Conservation (phyloP, 495 filamentous ascomycete species). For the Trichoderma asperelloides region DNA sequence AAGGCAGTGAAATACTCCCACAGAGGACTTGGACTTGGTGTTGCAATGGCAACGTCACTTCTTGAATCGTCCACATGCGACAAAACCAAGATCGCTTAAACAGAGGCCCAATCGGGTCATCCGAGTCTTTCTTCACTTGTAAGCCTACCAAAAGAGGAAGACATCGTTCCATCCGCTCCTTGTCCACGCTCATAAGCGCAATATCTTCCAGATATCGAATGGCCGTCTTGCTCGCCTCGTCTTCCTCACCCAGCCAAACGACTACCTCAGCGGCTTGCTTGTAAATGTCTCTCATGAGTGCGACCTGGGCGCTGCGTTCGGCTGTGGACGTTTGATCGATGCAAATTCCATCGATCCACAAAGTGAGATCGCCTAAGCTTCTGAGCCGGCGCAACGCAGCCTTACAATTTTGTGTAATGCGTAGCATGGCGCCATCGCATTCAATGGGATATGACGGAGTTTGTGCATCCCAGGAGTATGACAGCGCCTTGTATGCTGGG, state of each 20-base stretch:
- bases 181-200: background rate
- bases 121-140: background rate
- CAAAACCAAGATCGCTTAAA: background rate
- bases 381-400: background rate
- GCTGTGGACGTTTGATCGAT: background rate
- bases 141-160: background rate
- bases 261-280: background rate
- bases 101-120: background rate
- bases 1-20: background rate
- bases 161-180: background rate
- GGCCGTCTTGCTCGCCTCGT: background rate
- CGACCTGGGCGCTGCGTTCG: background rate
- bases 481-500: background rate
- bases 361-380: background rate
- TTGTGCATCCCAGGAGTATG: background rate
- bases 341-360: background rate
- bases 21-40: background rate
- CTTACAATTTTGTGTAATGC: background rate
- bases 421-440: background rate
- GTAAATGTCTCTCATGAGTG: background rate
- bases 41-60: background rate
- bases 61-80: background rate
- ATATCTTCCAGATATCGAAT: background rate
- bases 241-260: background rate
- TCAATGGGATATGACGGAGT: background rate